A percentile compares a stretch with the other conserved stretches of the same genome.
These are phyloP conservation scores for Moricandia arvensis DNA, from an alignment of 345 rosid species.

Conservation along the genomic window DNA sequence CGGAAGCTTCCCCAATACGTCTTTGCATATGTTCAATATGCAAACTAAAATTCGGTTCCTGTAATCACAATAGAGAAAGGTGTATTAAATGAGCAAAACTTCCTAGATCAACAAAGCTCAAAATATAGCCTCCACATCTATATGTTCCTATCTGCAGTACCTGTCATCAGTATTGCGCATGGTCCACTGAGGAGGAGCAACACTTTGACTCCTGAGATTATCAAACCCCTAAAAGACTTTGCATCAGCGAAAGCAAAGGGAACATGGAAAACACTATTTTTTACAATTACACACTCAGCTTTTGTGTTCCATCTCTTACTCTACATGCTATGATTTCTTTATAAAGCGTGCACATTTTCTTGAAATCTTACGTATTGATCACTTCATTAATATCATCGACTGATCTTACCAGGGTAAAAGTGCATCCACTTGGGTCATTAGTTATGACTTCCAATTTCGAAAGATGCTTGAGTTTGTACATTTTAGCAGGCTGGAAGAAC, in stretches of 20 bases:
- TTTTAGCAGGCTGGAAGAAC: constrained; percentile 75
- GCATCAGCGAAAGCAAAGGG: constrained; percentile 34
- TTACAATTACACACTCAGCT: constrained; percentile 2
- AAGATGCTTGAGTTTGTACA: constrained; percentile 95
- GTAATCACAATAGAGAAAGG: constrained; percentile 20
- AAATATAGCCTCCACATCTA: not conserved
- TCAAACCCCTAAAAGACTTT: constrained; percentile 81
- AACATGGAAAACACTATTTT: not conserved
- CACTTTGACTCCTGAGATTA: constrained; percentile 96
- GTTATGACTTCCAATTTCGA: constrained; percentile 89
- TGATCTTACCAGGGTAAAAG: constrained; percentile 76
- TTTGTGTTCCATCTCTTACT: not conserved
- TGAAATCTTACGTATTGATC: not conserved
- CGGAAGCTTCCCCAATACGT: constrained; percentile 73
- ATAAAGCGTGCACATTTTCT: constrained; percentile 15
- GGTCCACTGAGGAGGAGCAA: constrained; percentile 98
- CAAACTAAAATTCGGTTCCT: constrained; percentile 78
- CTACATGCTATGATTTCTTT: not conserved
- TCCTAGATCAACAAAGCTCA: not conserved
- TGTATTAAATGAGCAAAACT: constrained; percentile 3
- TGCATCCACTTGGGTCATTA: constrained; percentile 96
- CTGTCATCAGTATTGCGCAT: constrained; percentile 98
- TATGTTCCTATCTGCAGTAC: constrained; percentile 36
- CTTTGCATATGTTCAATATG: constrained; percentile 76
- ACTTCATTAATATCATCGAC: not conserved